A percentile compares a stretch with the other conserved stretches of the same genome.
These are phyloP conservation scores for Bimuria novae-zelandiae DNA, from an alignment of 2,329 filamentous ascomycete species.

Conservation along the genomic window DNA sequence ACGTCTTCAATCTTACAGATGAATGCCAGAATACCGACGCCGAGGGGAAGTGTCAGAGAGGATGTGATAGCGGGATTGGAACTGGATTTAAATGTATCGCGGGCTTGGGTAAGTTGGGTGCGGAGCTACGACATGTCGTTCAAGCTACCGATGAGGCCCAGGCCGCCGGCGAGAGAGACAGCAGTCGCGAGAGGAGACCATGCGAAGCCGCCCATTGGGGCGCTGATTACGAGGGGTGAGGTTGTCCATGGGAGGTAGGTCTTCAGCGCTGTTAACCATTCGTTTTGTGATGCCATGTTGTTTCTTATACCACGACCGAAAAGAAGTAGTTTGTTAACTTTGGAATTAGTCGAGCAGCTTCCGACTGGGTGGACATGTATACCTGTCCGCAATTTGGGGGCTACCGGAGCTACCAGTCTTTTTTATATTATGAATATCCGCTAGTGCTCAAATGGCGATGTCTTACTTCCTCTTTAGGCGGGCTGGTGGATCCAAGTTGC, in stretches of 20 bases:
- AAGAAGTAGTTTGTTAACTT: no score
- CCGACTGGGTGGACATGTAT: no score
- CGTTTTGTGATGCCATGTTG: not conserved
- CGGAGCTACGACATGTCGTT: conserved; percentile 39
- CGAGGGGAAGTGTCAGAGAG: conserved; percentile 53
- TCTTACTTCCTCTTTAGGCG: not conserved
- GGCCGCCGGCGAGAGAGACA: conserved; percentile 59
- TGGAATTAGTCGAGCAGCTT: no score
- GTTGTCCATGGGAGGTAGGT: conserved; percentile 57
- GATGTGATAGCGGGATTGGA: conserved; percentile 18
- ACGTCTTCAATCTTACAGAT: conserved; percentile 50
- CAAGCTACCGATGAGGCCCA: conserved; percentile 51
- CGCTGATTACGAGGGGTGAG: conserved; percentile 62
- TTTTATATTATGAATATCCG: not conserved
- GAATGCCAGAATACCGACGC: conserved; percentile 65
- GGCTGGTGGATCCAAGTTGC: not conserved
- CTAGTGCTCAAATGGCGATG: not conserved
- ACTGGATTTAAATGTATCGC: conserved; percentile 22
- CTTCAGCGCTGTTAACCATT: conserved; percentile 7
- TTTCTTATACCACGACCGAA: not conserved
- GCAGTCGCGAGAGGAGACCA: conserved; percentile 61
- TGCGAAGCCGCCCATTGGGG: conserved; percentile 70
- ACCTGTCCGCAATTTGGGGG: no score
- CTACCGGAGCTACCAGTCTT: not conserved
- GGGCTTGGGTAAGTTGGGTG: conserved; percentile 36